Conservation (phyloP, 176 grass and related monocot species). For the Bothriochloa decipiens region DNA sequence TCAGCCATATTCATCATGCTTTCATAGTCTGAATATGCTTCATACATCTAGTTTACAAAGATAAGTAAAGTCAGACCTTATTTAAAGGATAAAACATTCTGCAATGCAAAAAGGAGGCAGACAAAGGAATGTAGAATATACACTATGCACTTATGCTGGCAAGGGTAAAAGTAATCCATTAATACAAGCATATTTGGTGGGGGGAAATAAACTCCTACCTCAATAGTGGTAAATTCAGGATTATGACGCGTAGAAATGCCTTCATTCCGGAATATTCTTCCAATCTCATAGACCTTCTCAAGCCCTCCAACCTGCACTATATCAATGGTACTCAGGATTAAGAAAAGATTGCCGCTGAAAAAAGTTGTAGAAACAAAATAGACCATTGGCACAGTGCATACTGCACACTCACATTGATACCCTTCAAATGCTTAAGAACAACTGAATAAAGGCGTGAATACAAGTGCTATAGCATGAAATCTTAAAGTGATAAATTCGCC, state of each 20-base stretch:
- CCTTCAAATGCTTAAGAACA: neutral
- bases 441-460: neutral
- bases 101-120: constrained; percentile 5
- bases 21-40: constrained; percentile 99
- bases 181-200: constrained; percentile 10
- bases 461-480: constrained; percentile 13
- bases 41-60: constrained; percentile 89
- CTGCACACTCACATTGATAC: neutral
- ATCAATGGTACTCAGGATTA: constrained; percentile 12
- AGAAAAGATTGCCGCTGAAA: neutral
- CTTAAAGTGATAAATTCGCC: neutral
- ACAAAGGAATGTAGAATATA: constrained; percentile 29
- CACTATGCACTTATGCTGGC: neutral
- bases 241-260: constrained; percentile 98
- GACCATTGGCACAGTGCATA: neutral
- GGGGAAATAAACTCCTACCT: constrained; percentile 47
- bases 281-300: constrained; percentile 97
- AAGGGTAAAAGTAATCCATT: constrained; percentile 7
- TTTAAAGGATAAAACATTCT: constrained; percentile 35
- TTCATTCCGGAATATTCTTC: constrained; percentile 99
- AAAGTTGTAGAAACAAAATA: constrained; percentile 18
- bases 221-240: constrained; percentile 99
- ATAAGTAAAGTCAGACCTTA: constrained; percentile 45
- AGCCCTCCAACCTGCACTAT: constrained; percentile 91
- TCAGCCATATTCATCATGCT: constrained; percentile 99